Evolutionary conservation across 2,329 filamentous ascomycete genomes (phyloP).

Genomic region (Escovopsis sp.): DNA sequence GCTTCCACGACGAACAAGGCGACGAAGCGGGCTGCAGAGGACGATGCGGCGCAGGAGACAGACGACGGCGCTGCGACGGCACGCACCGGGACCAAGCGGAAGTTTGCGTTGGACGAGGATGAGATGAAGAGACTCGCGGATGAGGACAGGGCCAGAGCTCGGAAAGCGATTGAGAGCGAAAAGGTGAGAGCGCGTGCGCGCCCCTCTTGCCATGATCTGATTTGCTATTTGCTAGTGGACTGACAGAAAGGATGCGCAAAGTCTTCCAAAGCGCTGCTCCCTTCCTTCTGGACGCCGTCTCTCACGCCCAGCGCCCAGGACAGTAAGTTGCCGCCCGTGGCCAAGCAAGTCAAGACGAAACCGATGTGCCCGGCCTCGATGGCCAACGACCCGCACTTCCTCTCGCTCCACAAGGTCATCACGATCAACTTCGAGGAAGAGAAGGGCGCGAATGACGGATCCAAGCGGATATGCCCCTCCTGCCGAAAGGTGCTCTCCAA

Average conservation of each 20-base stretch:
- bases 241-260: slow-evolving; percentile 16
- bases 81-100: slow-evolving; percentile 42
- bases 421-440: slow-evolving; percentile 66
- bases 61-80: neutral
- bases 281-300: slow-evolving; percentile 87
- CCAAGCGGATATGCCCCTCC: slow-evolving; percentile 53
- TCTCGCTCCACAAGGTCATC: slow-evolving; percentile 67
- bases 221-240: neutral
- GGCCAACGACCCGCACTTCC: slow-evolving; percentile 50
- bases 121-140: slow-evolving; percentile 56
- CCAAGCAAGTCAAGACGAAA: slow-evolving; percentile 48
- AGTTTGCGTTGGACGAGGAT: slow-evolving; percentile 59
- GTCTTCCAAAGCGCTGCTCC: slow-evolving; percentile 51
- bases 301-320: slow-evolving; percentile 47
- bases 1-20: slow-evolving; percentile 13
- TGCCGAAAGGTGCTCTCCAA: slow-evolving; percentile 78
- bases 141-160: slow-evolving; percentile 55
- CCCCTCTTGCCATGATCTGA: neutral
- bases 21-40: slow-evolving; percentile 14
- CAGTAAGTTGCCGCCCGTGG: slow-evolving; percentile 36
- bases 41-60: neutral
- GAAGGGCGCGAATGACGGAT: slow-evolving; percentile 28
- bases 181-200: slow-evolving; percentile 33
- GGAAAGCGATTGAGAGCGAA: slow-evolving; percentile 57
- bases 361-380: slow-evolving; percentile 67